Conservation (phyloP, 345 rosid genomes). For the Corchorus olitorius region DNA sequence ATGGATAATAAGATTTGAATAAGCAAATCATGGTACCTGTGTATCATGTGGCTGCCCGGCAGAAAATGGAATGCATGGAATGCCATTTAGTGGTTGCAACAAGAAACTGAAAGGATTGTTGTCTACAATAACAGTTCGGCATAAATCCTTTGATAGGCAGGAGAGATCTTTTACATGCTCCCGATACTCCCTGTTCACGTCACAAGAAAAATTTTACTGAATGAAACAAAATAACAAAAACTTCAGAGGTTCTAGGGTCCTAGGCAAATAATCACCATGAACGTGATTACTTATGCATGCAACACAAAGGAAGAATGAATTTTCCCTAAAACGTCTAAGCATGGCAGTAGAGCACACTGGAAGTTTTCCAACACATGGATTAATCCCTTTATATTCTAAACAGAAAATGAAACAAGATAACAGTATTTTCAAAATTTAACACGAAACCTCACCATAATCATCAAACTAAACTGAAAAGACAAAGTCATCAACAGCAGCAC, state of each 20-base stretch:
- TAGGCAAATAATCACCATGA: background rate
- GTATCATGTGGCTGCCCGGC: conserved; percentile 76
- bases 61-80: conserved; percentile 93
- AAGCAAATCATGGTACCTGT: conserved; percentile 47
- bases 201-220: conserved; percentile 1
- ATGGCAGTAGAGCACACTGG: background rate
- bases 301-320: background rate
- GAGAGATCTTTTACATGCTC: conserved; percentile 96
- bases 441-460: background rate
- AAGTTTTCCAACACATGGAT: background rate
- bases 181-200: conserved; percentile 59
- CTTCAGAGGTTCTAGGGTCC: background rate
- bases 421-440: background rate
- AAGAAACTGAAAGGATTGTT: conserved; percentile 97
- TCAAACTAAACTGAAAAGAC: background rate
- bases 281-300: background rate
- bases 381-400: background rate
- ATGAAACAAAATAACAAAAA: background rate
- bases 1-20: background rate
- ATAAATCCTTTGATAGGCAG: conserved; percentile 69
- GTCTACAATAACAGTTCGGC: conserved; percentile 85
- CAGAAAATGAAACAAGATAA: background rate
- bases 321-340: conserved; percentile 9
- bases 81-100: conserved; percentile 92
- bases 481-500: background rate